Evolutionary conservation across 2,329 filamentous ascomycete species (phyloP).

Genomic region (Aspergillus ruber): DNA sequence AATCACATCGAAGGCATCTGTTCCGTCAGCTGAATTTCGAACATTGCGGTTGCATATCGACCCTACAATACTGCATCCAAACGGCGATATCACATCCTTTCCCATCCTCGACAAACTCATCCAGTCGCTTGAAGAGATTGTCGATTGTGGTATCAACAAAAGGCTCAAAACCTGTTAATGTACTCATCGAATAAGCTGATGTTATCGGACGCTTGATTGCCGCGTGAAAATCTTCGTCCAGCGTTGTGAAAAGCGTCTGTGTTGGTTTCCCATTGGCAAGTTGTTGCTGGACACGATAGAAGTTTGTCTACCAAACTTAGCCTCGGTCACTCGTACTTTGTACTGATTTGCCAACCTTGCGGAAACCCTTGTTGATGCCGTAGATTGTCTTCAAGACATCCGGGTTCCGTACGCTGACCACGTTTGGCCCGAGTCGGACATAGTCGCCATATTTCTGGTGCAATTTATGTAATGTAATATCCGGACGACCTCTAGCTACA

Average conservation of each 20-base stretch:
- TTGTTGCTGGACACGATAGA: conserved; percentile 17
- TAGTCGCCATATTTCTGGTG: background rate
- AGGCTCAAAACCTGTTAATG: conserved; percentile 34
- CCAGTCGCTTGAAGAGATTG: conserved; percentile 19
- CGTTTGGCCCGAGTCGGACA: conserved; percentile 8
- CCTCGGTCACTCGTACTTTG: too few species aligned
- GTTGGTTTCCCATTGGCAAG: conserved; percentile 13
- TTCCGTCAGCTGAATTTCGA: background rate
- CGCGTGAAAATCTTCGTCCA: conserved; percentile 34
- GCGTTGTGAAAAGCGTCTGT: conserved; percentile 15
- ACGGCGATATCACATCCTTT: conserved; percentile 21
- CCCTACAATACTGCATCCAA: conserved; percentile 28
- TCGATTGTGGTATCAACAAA: conserved; percentile 30
- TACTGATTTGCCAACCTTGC: conserved; percentile 10
- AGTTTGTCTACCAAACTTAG: conserved; percentile 11
- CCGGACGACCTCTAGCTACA: conserved; percentile 11
- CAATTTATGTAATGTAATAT: conserved; percentile 7
- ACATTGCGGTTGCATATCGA: background rate
- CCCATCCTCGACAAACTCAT: conserved; percentile 14
- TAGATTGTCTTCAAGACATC: conserved; percentile 16
- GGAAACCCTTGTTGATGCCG: conserved; percentile 14
- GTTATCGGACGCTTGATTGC: conserved; percentile 35
- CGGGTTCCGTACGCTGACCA: conserved; percentile 15
- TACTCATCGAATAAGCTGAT: conserved; percentile 37
- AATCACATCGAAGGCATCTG: conserved; percentile 31